Base-by-base conservation (phyloP, 768 basidiomycete species). In the Suillus tomentosus region DNA sequence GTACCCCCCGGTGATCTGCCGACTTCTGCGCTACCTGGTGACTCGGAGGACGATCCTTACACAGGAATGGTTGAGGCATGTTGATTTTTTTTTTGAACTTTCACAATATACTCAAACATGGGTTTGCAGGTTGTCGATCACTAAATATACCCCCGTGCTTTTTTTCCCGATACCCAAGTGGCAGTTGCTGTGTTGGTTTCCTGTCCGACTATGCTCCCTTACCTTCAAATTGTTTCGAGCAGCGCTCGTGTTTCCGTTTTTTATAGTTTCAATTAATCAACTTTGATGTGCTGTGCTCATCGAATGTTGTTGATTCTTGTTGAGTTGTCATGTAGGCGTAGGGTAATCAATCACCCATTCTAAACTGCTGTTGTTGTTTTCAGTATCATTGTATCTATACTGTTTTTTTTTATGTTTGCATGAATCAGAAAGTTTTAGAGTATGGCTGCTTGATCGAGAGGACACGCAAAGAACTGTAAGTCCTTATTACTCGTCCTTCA, bases 231-330 rank as follows among this genome's bases (percentile, higher is more conserved):
- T 39, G 47, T 65, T 58, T 67, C 60, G 66, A 73, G 64, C 60
- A 61, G 65, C 62, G 62, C 55, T 67, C 54, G 45, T 51, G 31
- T 66, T 60, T 43, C 55, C 11, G 11, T 58, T 58, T 61, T 55
- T 65, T 48, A 22, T 24, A 42, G 31, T 55, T 40, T 19, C 65
- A 19, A 2, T 42, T 39, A 51, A 60, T 54, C 13, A 42, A 55
- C 57, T 61, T 60, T 61, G 66, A 61, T 66, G 54, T 60, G 73
- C 69, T 65, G 71, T 55, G 67, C 67, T 24, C 59, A 68, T 66
- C 65, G 56, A 58, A 13, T 65, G 42, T 51, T 43, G 65, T 39
- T 19, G 27, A 19, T 31, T 60, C 14, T 54, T 40, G 65, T 50
- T 22, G 22, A 42, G 50, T 22, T 62, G 4, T 53, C 51, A n/a